Percentiles rank a stretch among this genome's conserved stretches.
These are phyloP conservation scores for Hyaloperonospora arabidopsidis DNA, from an alignment of 352 stramenopile species.

Conservation along the genomic window DNA sequence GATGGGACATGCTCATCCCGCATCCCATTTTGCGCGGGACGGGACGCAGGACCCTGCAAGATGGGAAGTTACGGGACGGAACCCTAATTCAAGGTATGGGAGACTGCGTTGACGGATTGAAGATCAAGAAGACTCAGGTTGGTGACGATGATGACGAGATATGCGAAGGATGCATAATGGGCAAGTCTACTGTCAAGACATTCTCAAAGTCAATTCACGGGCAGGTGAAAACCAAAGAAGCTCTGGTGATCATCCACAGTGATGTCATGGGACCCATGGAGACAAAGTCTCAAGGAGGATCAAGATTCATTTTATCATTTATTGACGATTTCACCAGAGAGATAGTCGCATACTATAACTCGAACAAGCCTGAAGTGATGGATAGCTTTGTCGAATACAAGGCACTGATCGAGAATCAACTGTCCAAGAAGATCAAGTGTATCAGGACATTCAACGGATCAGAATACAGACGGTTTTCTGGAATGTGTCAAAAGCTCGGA, in stretches of 20 bases:
- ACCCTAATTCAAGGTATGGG: no score
- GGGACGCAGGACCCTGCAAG: no score
- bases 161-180: not conserved
- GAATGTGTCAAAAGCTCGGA: no score
- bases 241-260: not conserved
- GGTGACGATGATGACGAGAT: not conserved
- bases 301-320: slow-evolving; percentile 11
- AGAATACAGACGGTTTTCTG: no score
- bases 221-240: not conserved
- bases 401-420: not conserved
- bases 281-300: slow-evolving; percentile 2
- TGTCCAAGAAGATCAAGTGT: no score
- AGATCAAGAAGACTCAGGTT: not conserved
- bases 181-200: not conserved
- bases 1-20: no score
- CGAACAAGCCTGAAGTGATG: slow-evolving; percentile 14
- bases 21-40: no score
- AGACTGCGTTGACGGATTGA: no score
- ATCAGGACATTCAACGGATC: no score
- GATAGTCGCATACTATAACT: slow-evolving; percentile 17
- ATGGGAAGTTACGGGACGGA: no score
- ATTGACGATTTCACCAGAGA: slow-evolving; percentile 23
- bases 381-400: not conserved
- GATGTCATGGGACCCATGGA: slow-evolving; percentile 9
- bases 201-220: not conserved